These are phyloP conservation scores for Eimeria praecox DNA, from an alignment of 169 alveolate genomes.

Conservation along the genomic window DNA sequence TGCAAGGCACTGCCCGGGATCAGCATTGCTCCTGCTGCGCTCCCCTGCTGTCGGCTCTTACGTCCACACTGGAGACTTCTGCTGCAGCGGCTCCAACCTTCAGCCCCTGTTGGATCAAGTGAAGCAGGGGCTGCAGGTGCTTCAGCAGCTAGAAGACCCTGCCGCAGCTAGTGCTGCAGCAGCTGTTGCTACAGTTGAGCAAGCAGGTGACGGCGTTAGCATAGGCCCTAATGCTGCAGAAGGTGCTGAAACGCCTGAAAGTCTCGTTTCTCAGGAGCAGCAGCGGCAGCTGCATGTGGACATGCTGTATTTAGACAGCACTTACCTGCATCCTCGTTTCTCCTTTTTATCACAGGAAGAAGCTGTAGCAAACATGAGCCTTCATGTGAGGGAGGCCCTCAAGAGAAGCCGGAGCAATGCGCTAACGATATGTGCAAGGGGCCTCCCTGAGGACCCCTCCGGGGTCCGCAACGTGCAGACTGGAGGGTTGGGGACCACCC, in stretches of 20 bases:
- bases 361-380: background rate
- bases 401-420: background rate
- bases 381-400: background rate
- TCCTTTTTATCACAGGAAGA: constrained; percentile 12
- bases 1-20: constrained; percentile 8
- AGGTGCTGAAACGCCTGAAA: background rate
- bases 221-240: background rate
- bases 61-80: constrained; percentile 23
- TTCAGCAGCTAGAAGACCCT: constrained; percentile 17
- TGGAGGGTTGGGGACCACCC: too few species aligned
- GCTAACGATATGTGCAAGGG: too few species aligned
- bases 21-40: constrained; percentile 19
- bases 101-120: background rate
- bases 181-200: background rate
- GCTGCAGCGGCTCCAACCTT: constrained; percentile 8
- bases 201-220: background rate
- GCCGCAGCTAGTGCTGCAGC: background rate
- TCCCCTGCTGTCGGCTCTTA: background rate
- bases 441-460: background rate
- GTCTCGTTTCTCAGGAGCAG: background rate
- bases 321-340: constrained; percentile 34
- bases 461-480: background rate
- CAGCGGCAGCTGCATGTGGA: constrained; percentile 4
- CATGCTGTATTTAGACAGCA: constrained; percentile 14
- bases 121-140: constrained; percentile 3